Conservation (phyloP, 2,329 filamentous ascomycete genomes). For the Fusarium sacchari region DNA sequence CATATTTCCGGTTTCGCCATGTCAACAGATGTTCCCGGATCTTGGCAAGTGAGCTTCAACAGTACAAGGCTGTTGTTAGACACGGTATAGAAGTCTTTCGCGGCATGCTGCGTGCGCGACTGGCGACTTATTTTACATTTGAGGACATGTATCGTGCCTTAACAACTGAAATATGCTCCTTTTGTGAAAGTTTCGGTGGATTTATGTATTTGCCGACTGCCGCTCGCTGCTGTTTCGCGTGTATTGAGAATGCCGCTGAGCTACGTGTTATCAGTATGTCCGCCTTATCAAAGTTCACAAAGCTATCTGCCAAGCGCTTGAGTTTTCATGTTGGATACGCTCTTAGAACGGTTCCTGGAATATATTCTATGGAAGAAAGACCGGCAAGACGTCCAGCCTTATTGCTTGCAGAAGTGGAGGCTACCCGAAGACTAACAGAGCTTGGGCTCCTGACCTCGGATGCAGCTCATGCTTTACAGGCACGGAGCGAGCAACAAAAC, state of each 20-base stretch:
- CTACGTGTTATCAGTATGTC: background rate
- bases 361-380: background rate
- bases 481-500: background rate
- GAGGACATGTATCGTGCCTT: background rate
- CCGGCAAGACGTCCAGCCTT: background rate
- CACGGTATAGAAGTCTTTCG: background rate
- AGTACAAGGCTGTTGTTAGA: background rate
- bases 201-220: background rate
- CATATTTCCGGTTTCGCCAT: background rate
- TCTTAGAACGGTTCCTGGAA: background rate
- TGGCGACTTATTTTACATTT: background rate
- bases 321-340: rapidly evolving
- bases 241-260: background rate
- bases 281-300: background rate
- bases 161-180: background rate
- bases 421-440: background rate
- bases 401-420: background rate
- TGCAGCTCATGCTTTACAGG: rapidly evolving
- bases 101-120: background rate
- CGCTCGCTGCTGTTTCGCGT: background rate
- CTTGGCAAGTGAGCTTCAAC: background rate
- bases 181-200: background rate
- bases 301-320: background rate
- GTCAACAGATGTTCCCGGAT: background rate
- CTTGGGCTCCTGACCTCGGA: background rate